phyloP scores from a whole-genome alignment of 495 filamentous ascomycete species.

The Podospora bellae-mahoneyi region DNA sequence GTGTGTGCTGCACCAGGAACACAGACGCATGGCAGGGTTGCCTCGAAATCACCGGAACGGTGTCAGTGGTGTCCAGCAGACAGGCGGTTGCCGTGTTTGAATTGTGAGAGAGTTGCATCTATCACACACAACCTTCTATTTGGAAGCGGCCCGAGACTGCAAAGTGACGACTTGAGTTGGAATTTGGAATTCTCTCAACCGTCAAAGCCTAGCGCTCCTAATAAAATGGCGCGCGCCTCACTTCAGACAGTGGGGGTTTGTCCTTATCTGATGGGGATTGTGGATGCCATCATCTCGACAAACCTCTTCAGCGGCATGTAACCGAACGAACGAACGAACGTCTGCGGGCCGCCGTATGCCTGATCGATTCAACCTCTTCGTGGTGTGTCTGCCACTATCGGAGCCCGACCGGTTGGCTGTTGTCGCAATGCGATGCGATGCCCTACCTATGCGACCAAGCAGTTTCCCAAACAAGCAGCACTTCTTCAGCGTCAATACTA shows the following conservation, averaged over 20 bases:
- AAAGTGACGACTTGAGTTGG: background rate
- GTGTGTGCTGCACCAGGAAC: background rate
- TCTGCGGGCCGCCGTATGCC: slow-evolving; percentile 2
- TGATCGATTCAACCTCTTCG: background rate
- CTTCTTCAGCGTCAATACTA: background rate
- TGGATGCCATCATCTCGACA: background rate
- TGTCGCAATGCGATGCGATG: background rate
- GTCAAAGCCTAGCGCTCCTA: background rate
- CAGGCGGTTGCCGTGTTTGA: background rate
- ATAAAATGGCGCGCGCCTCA: background rate
- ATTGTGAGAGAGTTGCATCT: background rate
- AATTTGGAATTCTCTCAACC: background rate
- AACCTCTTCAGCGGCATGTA: slow-evolving; percentile 9
- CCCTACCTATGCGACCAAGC: background rate
- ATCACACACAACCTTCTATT: background rate
- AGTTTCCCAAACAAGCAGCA: background rate
- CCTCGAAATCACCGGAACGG: background rate
- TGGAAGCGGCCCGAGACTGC: background rate
- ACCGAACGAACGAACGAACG: background rate
- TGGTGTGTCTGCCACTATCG: background rate
- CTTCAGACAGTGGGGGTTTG: background rate
- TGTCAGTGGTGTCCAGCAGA: background rate
- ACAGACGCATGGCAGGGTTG: background rate
- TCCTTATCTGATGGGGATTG: background rate
- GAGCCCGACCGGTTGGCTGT: background rate